Base-by-base conservation (phyloP, 306 rosid genomes). In the Abrus precatorius region DNA sequence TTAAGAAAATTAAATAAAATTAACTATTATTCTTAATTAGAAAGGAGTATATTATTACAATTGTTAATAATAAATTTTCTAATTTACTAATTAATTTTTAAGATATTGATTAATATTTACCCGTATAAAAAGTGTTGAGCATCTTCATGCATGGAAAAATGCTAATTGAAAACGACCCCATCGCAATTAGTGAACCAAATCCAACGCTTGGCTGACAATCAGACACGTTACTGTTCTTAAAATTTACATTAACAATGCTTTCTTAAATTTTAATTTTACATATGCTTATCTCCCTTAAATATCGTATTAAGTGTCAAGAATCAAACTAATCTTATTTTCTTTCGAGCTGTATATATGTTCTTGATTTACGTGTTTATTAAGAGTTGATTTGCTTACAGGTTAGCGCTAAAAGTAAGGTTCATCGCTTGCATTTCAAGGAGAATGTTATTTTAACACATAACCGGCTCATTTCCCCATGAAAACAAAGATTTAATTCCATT, bases 331-430 rank as follows among this genome's bases (percentile, higher is more conserved):
- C 27, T 20, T 53, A 33, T 43, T 20, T 63, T 20, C 59, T 63
- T 32, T 75, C 32, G 7, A 74, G 32, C 29, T 33, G 60, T 0
- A 49, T 33, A 49, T 33, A 68, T 34, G 76, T 6, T 63, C 63
- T 81, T 81, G 71, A 45, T 74, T 74, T 59, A 7, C 10, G 80
- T 56, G 85, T 74, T 55, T 66, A 7, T 33, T 0, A 54, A 74
- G 69, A 66, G 63, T 29, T 65, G 9, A 14, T 52, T 30, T 33
- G 48, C 34, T 6, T 11, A 12, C 29, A 7, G 53, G 7, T 34
- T 56, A 7, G 34, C 54, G 80, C 59, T 33, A 36, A 60, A 60
- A 45, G 79, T 32, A 61, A 60, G 34, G 61, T 47, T 62, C 59
- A 14, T 60, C 75, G 55, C 76, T 33, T 29, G 75, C 49, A 14